phyloP scores from a whole-genome alignment of 768 basidiomycete genomes.

The Podaxis rugospora region DNA sequence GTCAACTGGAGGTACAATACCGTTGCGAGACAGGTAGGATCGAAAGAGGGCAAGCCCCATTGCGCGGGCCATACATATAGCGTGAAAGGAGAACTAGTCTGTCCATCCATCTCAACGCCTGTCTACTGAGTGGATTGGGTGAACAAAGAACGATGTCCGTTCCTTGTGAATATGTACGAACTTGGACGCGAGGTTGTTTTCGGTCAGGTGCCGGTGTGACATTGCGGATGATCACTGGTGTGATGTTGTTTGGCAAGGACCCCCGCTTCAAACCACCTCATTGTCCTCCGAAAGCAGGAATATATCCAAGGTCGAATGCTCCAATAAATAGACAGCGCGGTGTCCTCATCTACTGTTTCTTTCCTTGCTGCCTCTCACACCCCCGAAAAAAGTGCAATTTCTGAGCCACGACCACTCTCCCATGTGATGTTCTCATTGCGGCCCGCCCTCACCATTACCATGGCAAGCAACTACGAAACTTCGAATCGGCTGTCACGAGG shows the following conservation, averaged over 20 bases:
- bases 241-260: constrained; percentile 1
- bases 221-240: neutral
- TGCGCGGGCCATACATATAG: constrained; percentile 69
- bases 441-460: neutral
- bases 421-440: constrained; percentile 5
- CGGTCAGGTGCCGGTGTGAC: neutral
- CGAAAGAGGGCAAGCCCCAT: constrained; percentile 63
- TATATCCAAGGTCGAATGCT: neutral
- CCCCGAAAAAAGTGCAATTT: constrained; percentile 1
- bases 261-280: neutral
- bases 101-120: neutral
- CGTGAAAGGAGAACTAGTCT: constrained; percentile 15
- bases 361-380: neutral
- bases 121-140: neutral
- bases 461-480: neutral
- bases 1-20: constrained; percentile 65
- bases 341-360: neutral
- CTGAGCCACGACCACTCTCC: neutral
- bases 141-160: neutral
- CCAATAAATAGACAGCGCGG: neutral
- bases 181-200: neutral
- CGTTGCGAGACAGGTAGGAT: constrained; percentile 61
- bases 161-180: neutral
- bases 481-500: constrained; percentile 4
- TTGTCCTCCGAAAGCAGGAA: constrained; percentile 9